Evolutionary conservation across 768 basidiomycete species (phyloP).

Genomic region (Obba rivulosa): DNA sequence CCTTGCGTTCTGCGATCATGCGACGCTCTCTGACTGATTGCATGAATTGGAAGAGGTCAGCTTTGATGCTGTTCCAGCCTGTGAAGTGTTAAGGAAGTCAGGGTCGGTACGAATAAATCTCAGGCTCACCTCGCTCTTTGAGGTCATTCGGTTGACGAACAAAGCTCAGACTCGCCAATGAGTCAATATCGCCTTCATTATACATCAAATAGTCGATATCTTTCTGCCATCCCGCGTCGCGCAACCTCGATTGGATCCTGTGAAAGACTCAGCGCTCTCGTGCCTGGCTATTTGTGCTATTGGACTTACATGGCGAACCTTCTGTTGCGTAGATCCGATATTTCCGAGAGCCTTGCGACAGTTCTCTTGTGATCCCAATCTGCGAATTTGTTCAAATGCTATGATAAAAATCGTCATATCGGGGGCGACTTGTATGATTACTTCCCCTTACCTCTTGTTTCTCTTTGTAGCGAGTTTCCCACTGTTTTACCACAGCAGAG

Average conservation of each 20-base stretch:
- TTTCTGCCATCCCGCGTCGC: conserved; percentile 2
- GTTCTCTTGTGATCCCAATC: too few species aligned
- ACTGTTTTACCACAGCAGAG: too few species aligned
- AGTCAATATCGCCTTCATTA: neutral
- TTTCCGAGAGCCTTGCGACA: too few species aligned
- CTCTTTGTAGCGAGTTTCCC: too few species aligned
- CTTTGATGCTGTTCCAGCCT: conserved; percentile 4
- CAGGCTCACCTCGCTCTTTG: conserved; percentile 5
- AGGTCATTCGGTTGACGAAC: conserved; percentile 5
- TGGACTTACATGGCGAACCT: neutral
- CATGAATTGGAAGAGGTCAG: neutral
- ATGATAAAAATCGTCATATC: too few species aligned
- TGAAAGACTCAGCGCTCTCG: neutral
- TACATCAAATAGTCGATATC: neutral
- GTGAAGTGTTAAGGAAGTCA: neutral
- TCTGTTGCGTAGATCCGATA: too few species aligned
- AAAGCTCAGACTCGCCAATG: neutral
- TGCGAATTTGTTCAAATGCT: too few species aligned
- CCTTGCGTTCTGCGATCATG: neutral
- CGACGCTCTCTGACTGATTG: neutral
- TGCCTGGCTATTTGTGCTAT: neutral
- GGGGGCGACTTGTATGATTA: too few species aligned
- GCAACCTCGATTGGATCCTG: conserved; percentile 1
- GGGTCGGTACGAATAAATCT: too few species aligned
- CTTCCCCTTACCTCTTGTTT: too few species aligned